Conservation (phyloP, 2,329 filamentous ascomycete genomes). For the Penicillium capsulatum region DNA sequence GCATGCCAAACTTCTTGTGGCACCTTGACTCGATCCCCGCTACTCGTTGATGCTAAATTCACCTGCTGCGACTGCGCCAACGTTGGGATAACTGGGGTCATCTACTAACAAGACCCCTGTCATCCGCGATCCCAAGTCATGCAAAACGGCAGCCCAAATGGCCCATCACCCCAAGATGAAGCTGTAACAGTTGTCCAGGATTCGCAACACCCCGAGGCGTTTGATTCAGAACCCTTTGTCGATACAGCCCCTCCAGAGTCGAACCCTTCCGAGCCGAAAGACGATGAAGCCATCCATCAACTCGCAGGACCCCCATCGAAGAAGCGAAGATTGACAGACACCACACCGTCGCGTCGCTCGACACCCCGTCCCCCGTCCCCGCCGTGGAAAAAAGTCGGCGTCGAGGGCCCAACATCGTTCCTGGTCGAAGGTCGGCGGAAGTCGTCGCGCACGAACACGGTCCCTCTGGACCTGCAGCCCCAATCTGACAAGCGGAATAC, state of each 20-base stretch:
- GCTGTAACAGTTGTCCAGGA: conserved; percentile 32
- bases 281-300: conserved; percentile 29
- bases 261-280: conserved; percentile 27
- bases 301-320: conserved; percentile 43
- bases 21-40: conserved; percentile 27
- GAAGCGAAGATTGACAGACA: conserved; percentile 42
- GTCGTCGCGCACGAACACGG: conserved; percentile 53
- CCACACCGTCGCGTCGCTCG: conserved; percentile 32
- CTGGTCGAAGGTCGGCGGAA: conserved; percentile 59
- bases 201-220: conserved; percentile 19
- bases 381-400: conserved; percentile 84
- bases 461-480: conserved; percentile 48
- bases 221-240: conserved; percentile 18
- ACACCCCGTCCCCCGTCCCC: conserved; percentile 60
- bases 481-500: conserved; percentile 47
- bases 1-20: conserved; percentile 43
- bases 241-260: conserved; percentile 24
- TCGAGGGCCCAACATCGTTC: conserved; percentile 84
- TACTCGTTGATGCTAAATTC: conserved; percentile 42
- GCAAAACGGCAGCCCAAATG: conserved; percentile 45
- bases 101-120: conserved; percentile 40
- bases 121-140: conserved; percentile 42
- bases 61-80: conserved; percentile 33
- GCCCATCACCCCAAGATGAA: conserved; percentile 40
- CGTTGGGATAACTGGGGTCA: conserved; percentile 47